These are phyloP conservation scores for Warburgia ugandensis DNA, from an alignment of 164 flowering plant species.

Conservation along the genomic window DNA sequence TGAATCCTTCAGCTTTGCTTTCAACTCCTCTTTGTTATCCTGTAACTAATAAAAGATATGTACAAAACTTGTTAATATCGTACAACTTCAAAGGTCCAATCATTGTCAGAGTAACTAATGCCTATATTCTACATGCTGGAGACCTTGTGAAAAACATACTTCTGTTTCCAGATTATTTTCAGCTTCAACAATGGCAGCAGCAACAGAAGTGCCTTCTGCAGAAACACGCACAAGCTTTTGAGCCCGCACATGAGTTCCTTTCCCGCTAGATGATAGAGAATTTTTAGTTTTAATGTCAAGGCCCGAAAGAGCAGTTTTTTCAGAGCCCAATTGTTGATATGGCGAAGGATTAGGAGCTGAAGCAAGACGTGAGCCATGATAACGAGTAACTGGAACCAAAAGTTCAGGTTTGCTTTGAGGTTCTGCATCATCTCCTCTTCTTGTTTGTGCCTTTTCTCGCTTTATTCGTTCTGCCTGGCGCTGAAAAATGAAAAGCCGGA, in stretches of 20 bases:
- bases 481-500: too few relatives aligned
- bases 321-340: conserved; percentile 30
- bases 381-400: conserved; percentile 68
- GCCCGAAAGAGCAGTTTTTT: too few relatives aligned
- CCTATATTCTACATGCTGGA: neutral
- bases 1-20: conserved; percentile 64
- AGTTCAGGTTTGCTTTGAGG: conserved; percentile 55
- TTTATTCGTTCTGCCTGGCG: conserved; percentile 76
- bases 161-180: conserved; percentile 68
- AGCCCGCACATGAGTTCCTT: conserved; percentile 23
- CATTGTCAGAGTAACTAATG: too few relatives aligned
- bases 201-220: conserved; percentile 51
- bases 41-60: conserved; percentile 23
- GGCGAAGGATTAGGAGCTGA: conserved; percentile 75
- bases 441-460: conserved; percentile 66
- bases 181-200: conserved; percentile 98
- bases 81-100: too few relatives aligned
- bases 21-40: conserved; percentile 87
- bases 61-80: too few relatives aligned
- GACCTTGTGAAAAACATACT: conserved; percentile 30
- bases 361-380: conserved; percentile 83
- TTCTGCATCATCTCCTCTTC: conserved; percentile 77
- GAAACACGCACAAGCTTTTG: conserved; percentile 50
- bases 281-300: conserved; percentile 17
- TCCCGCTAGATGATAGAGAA: conserved; percentile 19